These are phyloP conservation scores for Phylloboletellus chloephorus DNA, from an alignment of 1,284 basidiomycete genomes.

Conservation along the genomic window DNA sequence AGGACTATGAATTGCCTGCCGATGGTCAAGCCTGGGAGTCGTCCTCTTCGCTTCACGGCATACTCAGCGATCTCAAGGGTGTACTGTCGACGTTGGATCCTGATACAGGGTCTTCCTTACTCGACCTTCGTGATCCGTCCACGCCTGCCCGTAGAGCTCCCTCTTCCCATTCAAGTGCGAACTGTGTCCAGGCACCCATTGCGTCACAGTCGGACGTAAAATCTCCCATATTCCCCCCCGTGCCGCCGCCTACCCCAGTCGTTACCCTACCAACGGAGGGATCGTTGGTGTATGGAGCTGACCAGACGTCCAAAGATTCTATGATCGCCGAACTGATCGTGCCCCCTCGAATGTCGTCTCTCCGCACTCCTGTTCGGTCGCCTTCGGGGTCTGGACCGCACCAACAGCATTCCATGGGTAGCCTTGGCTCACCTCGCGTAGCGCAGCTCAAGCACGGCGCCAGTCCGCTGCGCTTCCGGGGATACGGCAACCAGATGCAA, in stretches of 20 bases:
- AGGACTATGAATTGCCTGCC: slow-evolving; percentile 26
- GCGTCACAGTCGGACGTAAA: slow-evolving; percentile 18
- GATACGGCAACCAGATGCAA: slow-evolving; percentile 33
- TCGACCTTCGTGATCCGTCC: slow-evolving; percentile 62
- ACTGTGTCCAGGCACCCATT: slow-evolving; percentile 15
- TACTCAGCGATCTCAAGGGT: slow-evolving; percentile 65
- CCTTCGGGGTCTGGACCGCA: slow-evolving; percentile 37
- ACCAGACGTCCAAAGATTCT: slow-evolving; percentile 20
- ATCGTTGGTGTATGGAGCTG: slow-evolving; percentile 27
- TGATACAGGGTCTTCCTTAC: slow-evolving; percentile 38
- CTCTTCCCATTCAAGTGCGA: slow-evolving; percentile 23
- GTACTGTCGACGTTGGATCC: slow-evolving; percentile 62
- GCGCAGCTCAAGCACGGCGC: slow-evolving; percentile 35
- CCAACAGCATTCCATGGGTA: slow-evolving; percentile 22
- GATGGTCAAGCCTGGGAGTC: slow-evolving; percentile 40
- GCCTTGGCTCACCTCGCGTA: slow-evolving; percentile 24
- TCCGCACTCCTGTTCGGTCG: slow-evolving; percentile 38
- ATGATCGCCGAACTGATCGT: slow-evolving; percentile 39
- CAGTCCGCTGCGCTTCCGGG: slow-evolving; percentile 38
- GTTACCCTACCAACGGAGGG: slow-evolving; percentile 35
- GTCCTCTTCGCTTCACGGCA: slow-evolving; percentile 47
- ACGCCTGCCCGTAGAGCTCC: slow-evolving; percentile 44
- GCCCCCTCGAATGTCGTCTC: slow-evolving; percentile 55
- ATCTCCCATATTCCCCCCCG: slow-evolving; percentile 20
- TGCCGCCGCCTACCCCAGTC: slow-evolving; percentile 28